A percentile compares a stretch with the other conserved stretches of the same genome.
Conservation (phyloP, 1,284 basidiomycete species). For the Uromyces viciae-fabae region DNA sequence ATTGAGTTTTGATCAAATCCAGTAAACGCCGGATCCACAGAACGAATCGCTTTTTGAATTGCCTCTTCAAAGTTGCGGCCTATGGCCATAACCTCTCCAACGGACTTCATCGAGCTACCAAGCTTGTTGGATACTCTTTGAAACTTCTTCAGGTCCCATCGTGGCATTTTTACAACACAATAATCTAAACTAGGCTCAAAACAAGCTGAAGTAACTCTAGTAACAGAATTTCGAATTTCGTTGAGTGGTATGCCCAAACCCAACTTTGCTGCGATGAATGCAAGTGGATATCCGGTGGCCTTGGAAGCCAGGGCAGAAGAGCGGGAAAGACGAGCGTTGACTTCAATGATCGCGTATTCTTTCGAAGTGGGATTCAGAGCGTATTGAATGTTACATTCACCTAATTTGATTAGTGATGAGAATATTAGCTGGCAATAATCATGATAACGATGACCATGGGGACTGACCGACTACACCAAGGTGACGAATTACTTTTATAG, state of each 20-base stretch:
- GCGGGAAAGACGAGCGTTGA: slow-evolving; percentile 97
- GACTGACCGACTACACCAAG: slow-evolving; percentile 74
- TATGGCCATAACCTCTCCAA: slow-evolving; percentile 98
- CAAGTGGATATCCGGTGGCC: slow-evolving; percentile 95
- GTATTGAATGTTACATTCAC: slow-evolving; percentile 99
- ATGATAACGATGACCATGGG: not conserved
- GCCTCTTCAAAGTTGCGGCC: slow-evolving; percentile 97
- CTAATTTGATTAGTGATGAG: not conserved
- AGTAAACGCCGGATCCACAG: slow-evolving; percentile 88
- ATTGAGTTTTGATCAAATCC: slow-evolving; percentile 78
- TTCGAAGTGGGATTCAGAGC: slow-evolving; percentile 90
- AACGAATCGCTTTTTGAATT: slow-evolving; percentile 93
- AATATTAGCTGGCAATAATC: slow-evolving; percentile 7
- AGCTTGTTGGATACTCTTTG: slow-evolving; percentile 79
- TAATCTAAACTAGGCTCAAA: slow-evolving; percentile 98
- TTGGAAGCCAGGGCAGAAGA: slow-evolving; percentile 97
- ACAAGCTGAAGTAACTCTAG: slow-evolving; percentile 91
- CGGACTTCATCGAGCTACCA: slow-evolving; percentile 96
- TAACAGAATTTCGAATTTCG: slow-evolving; percentile 96
- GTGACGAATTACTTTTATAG: slow-evolving; percentile 95
- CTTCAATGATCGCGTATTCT: slow-evolving; percentile 99
- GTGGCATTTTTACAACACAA: slow-evolving; percentile 94
- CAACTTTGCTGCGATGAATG: slow-evolving; percentile 96
- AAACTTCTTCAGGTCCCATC: slow-evolving; percentile 99
- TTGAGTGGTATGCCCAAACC: slow-evolving; percentile 94